Evolutionary conservation across 2,329 filamentous ascomycete genomes (phyloP).

Genomic region (Keithomyces neogunnii): DNA sequence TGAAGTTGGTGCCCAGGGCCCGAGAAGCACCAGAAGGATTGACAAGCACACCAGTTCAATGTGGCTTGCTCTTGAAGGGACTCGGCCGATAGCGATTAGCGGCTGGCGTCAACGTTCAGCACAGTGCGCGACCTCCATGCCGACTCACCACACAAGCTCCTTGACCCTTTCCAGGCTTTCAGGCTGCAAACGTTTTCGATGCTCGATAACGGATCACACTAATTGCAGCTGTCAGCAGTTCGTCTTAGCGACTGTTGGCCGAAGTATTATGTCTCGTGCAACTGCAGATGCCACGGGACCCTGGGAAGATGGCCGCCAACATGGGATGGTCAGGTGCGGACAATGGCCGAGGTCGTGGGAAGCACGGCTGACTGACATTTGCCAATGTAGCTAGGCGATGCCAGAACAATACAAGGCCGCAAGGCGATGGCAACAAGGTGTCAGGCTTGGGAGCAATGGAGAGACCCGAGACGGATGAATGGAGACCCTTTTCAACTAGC

Average conservation of each 20-base stretch:
- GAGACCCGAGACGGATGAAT: constrained; percentile 2
- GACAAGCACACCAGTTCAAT: background rate
- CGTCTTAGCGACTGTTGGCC: too few species aligned
- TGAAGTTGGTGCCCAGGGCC: too few species aligned
- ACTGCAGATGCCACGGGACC: constrained; percentile 4
- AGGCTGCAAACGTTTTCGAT: constrained; percentile 4
- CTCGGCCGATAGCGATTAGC: constrained; percentile 7
- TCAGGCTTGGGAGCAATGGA: constrained; percentile 1
- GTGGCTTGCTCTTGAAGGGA: constrained; percentile 1
- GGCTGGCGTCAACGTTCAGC: constrained; percentile 5
- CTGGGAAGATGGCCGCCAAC: background rate
- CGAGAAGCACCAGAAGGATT: too few species aligned
- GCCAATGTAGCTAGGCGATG: constrained; percentile 1
- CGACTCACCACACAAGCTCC: too few species aligned
- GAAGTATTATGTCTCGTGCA: background rate
- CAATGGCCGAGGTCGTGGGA: constrained; percentile 5
- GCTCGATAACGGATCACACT: too few species aligned
- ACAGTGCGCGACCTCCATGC: background rate
- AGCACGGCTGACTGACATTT: constrained; percentile 3
- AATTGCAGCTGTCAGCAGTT: too few species aligned
- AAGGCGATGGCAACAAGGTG: background rate
- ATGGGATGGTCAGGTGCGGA: constrained; percentile 2
- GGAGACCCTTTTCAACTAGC: constrained; percentile 5
- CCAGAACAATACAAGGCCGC: background rate
- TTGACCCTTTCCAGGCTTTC: background rate